Base-by-base conservation (phyloP, 495 filamentous ascomycete species). In the Hypoxylon crocopeplum region DNA sequence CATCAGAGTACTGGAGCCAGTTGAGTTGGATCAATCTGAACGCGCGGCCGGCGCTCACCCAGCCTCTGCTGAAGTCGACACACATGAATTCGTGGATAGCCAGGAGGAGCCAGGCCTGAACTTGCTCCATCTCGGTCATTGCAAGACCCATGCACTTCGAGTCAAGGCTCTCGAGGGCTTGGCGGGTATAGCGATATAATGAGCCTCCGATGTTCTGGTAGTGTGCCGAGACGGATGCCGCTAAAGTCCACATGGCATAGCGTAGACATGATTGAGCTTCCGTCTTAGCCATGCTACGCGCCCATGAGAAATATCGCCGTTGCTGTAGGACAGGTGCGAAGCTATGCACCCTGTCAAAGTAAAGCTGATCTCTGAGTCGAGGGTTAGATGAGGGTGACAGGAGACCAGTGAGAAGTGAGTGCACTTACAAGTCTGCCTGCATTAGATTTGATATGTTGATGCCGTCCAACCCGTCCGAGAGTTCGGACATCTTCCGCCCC, bases 311-410 rank as follows among this genome's bases (percentile, higher is more conserved):
- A 12, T 67, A 67, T 4, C 58, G 53, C 5, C 58, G 47, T 50
- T 80, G 75, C 48, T 84, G 79, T 16, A 86, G 59, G 7, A 86
- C 77, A 8, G 83, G 83, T 1, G 77, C 69, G 16, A 78, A 78
- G 7, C 75, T 68, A 25, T 86, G 81, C 0, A 84, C 80, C 24
- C 82, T 74, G 38, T 86, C 83, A 49, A 86, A 84, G 49, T 84
- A 86, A 7, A 85, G 64, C 62, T 83, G 79, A 38, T 85, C 81
- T 37, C 82, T 86, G 46, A 21, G 13, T n/a, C 15, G 12, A 27
- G 16, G 16, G 53, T 63, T 45, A 64, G 48, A 16, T 7, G 0
- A 16, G 4, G 22, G 6, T 16, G 5, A 16, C 8, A 40, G 10
- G 13, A 11, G 11, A 16, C 13, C 4, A 19, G 22, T 19, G 42